Evolutionary conservation across 257 asterid genomes (phyloP).

Genomic region (Echites panduratus): DNA sequence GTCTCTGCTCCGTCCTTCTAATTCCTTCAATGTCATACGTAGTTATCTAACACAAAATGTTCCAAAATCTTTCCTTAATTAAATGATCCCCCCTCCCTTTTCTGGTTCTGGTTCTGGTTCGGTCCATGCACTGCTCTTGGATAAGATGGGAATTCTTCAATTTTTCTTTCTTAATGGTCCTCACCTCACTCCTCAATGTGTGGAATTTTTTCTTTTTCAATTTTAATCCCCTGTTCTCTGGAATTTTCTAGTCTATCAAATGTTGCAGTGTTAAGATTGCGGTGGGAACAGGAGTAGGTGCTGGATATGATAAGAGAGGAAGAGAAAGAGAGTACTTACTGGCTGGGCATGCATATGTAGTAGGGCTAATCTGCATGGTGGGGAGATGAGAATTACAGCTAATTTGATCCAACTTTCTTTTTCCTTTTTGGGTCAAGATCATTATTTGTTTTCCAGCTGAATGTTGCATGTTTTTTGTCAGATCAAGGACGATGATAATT

Average conservation of each 20-base stretch:
- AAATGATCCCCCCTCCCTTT: too few relatives aligned
- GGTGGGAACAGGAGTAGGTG: not conserved
- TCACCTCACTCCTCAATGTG: not conserved
- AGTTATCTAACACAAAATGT: too few relatives aligned
- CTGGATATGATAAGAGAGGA: not conserved
- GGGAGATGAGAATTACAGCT: not conserved
- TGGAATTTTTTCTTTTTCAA: not conserved
- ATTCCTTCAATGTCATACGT: too few relatives aligned
- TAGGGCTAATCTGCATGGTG: too few relatives aligned
- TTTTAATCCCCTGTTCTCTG: too few relatives aligned
- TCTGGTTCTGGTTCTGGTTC: too few relatives aligned
- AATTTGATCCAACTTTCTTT: not conserved
- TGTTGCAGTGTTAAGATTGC: too few relatives aligned
- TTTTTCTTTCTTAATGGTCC: not conserved
- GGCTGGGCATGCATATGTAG: too few relatives aligned
- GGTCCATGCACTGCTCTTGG: not conserved
- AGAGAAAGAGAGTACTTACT: not conserved
- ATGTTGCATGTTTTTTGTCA: constrained; percentile 8
- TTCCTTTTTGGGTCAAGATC: constrained; percentile 2
- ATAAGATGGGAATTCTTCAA: not conserved
- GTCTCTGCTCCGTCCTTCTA: constrained; percentile 13
- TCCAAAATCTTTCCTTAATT: not conserved
- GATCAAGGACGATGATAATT: not conserved
- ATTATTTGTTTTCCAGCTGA: constrained; percentile 9
- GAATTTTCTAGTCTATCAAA: too few relatives aligned